Conservation (phyloP, 2,329 filamentous ascomycete genomes). For the Akanthomyces muscarius region DNA sequence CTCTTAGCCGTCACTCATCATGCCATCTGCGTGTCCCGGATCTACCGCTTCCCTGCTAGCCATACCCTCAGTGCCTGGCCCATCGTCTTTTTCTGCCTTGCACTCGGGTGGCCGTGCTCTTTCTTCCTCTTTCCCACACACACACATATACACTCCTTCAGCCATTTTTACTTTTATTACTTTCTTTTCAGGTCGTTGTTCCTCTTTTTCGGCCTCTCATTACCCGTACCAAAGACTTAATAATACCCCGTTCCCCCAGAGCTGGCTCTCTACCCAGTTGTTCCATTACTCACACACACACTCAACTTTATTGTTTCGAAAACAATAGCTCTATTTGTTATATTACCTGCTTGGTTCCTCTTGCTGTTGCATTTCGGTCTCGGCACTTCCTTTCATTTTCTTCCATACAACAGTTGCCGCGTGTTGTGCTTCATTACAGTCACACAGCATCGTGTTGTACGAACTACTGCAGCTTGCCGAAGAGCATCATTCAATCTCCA, state of each 20-base stretch:
- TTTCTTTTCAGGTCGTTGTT: background rate
- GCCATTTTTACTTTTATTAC: background rate
- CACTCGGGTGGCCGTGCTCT: slow-evolving; percentile 1
- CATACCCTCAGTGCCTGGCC: slow-evolving; percentile 3
- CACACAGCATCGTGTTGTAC: slow-evolving; percentile 3
- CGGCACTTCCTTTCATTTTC: background rate
- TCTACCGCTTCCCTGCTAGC: slow-evolving; percentile 5
- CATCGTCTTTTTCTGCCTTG: background rate
- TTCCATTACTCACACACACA: slow-evolving; percentile 5
- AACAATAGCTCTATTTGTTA: background rate
- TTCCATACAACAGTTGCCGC: background rate
- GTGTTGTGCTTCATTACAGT: background rate
- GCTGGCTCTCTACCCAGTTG: slow-evolving; percentile 7
- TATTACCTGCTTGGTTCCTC: background rate
- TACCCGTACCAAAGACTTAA: background rate
- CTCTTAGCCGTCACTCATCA: background rate
- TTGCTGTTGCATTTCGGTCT: too few species aligned
- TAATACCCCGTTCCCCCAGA: slow-evolving; percentile 13
- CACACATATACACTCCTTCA: slow-evolving; percentile 14
- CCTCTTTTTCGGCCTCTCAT: background rate
- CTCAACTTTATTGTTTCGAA: slow-evolving; percentile 3
- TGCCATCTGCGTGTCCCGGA: slow-evolving; percentile 8
- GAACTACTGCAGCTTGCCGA: background rate
- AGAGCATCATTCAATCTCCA: background rate
- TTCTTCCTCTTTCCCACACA: background rate